Base-by-base conservation (phyloP, 2,329 filamentous ascomycete genomes). In the Cyclaneusma minus region DNA sequence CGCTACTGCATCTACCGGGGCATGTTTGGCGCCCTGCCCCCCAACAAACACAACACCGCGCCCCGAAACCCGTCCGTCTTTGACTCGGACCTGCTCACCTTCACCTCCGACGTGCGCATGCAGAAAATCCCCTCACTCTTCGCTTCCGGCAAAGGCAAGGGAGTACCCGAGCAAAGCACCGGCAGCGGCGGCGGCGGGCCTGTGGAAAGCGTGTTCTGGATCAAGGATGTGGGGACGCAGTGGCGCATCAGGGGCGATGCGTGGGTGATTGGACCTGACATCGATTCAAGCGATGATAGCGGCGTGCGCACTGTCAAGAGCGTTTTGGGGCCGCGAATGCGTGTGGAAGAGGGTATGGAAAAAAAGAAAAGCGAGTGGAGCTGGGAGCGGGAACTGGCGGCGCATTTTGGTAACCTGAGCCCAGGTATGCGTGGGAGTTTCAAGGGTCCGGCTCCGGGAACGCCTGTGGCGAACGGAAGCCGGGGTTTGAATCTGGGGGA, bases 91-190 rank as follows among this genome's bases (percentile, higher is more conserved):
- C 56, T 87, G 39, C 66, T 78, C 3, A 76, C 78, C 1, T 75
- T 94, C 43, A 93, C 87, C 1, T 93, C 84, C 0, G 89, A 95
- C 49, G 69, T 68, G 6, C 69, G 87, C 23, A 93, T 91, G 82
- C 65, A 73, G 32, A 95, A 95, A 58, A 60, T 78, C 0, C 57
- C 60, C 3, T 76, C 94, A 50, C 51, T 95, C 3, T 68, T 73
- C 34, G 56, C 53, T 5, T 60, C 54, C 4, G 56, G 55, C 7
- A 47, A 51, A 13, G 60, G 55, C 6, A 52, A 60, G 27, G 60
- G 60, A 5, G 47, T 52, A 16, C 50, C 51, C 17, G 45, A 43
- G 5, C 43, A 51, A 25, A 44, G 54, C 40, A 36, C 58, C 51
- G 57, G 69, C 29, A 62, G 59, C 34, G 72, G 72, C 7, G 64